Percentiles rank a stretch among this genome's conserved stretches.
Conservation (phyloP, 176 grass and related monocot genomes). For the Hordeum marinum region DNA sequence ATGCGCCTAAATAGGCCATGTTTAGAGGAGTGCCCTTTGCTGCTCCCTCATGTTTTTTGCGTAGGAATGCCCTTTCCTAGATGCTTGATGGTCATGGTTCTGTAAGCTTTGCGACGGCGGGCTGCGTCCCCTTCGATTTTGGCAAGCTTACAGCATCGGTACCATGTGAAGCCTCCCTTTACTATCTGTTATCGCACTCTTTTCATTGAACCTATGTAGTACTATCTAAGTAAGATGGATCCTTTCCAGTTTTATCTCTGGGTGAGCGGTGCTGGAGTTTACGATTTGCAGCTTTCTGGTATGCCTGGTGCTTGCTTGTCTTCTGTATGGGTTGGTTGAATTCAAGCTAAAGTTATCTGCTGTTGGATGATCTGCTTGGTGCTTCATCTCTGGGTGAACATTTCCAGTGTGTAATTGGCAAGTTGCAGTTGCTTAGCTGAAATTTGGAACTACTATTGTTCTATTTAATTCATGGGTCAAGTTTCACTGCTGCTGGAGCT, state of each 20-base stretch:
- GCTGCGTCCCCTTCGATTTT: conserved; percentile 14
- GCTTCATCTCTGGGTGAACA: not conserved
- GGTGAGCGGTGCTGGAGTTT: not conserved
- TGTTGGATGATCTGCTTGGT: not conserved
- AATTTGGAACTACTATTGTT: not conserved
- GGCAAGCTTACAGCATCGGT: conserved; percentile 17
- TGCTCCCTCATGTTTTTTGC: conserved; percentile 10
- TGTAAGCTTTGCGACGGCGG: conserved; percentile 44
- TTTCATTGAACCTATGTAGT: conserved; percentile 16
- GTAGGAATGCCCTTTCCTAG: conserved; percentile 4
- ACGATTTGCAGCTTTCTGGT: not conserved
- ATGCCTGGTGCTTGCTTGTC: not conserved
- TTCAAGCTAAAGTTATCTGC: not conserved
- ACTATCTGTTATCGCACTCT: conserved; percentile 7
- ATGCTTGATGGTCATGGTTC: conserved; percentile 11
- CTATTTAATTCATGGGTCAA: not conserved
- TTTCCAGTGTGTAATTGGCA: not conserved
- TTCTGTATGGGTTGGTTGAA: not conserved
- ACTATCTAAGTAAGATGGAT: conserved; percentile 12
- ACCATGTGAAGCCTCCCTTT: not conserved
- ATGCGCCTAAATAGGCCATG: not conserved
- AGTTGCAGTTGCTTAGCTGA: not conserved
- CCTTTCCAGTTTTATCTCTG: not conserved
- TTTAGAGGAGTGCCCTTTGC: conserved; percentile 34
- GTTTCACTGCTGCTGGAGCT: not conserved